phyloP scores from a whole-genome alignment of 352 stramenopile genomes.

The Phytophthora macrochlamydospora region DNA sequence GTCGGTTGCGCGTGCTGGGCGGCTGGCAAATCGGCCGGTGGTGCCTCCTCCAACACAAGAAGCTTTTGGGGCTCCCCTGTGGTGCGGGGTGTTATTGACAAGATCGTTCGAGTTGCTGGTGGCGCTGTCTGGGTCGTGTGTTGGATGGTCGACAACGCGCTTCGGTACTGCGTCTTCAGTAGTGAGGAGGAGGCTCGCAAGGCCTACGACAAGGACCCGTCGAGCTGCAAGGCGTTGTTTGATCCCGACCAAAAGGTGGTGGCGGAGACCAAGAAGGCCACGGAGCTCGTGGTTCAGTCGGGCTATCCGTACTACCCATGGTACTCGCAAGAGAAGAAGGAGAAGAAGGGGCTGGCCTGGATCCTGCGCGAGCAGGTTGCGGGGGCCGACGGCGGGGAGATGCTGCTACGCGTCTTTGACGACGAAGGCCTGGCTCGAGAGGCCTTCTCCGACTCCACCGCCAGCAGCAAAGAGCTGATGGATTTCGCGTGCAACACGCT shows the following conservation, averaged over 20 bases:
- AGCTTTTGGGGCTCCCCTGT: background rate
- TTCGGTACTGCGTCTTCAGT: background rate
- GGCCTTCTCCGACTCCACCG: background rate
- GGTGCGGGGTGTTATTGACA: background rate
- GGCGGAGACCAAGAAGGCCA: background rate
- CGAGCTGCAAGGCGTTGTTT: background rate
- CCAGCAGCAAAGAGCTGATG: background rate
- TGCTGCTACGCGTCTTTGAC: background rate
- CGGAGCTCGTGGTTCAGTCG: background rate
- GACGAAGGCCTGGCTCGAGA: no score
- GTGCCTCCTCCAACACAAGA: background rate
- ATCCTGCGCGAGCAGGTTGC: background rate
- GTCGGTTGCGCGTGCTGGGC: background rate
- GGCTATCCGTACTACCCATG: no score
- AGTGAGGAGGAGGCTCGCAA: no score
- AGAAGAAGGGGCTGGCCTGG: background rate
- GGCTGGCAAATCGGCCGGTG: background rate
- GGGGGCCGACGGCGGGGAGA: background rate
- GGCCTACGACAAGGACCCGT: background rate
- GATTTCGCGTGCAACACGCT: background rate
- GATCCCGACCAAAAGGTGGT: background rate
- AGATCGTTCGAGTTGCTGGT: background rate
- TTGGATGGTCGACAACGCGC: background rate
- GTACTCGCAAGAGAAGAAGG: background rate
- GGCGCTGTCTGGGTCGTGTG: background rate